A percentile compares a stretch with the other conserved stretches of the same genome.
These are phyloP conservation scores for Solidago caesia DNA, from an alignment of 129 eudicot genomes.

Conservation along the genomic window DNA sequence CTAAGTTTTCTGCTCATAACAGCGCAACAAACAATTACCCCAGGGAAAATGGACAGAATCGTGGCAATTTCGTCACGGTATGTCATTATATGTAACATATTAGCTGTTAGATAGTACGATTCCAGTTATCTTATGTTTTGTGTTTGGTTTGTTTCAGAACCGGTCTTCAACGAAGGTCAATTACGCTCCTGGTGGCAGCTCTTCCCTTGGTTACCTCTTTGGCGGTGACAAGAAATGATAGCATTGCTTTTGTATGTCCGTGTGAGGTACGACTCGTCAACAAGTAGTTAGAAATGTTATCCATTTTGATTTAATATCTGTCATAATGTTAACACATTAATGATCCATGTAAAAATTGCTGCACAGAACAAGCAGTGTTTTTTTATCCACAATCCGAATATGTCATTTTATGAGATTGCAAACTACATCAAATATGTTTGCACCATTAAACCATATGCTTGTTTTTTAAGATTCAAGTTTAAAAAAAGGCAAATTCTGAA, in stretches of 20 bases:
- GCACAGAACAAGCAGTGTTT: too few relatives aligned
- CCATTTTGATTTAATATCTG: neutral
- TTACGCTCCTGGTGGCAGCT: constrained; percentile 51
- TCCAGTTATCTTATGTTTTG: neutral
- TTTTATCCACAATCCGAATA: too few relatives aligned
- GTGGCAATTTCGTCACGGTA: constrained; percentile 81
- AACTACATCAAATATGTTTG: too few relatives aligned
- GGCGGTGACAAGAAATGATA: constrained; percentile 27
- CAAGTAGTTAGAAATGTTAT: neutral
- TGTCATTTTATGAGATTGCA: too few relatives aligned
- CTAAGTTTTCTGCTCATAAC: constrained; percentile 27
- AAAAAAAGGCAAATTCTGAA: too few relatives aligned
- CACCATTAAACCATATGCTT: too few relatives aligned
- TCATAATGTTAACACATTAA: neutral
- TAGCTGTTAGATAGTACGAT: neutral
- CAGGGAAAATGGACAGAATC: constrained; percentile 69
- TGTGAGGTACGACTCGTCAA: neutral
- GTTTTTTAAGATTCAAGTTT: too few relatives aligned
- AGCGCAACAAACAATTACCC: constrained; percentile 49
- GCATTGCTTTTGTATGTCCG: neutral
- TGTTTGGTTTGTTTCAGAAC: constrained; percentile 35
- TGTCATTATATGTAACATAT: neutral
- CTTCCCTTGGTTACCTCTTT: constrained; percentile 45
- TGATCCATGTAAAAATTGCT: neutral
- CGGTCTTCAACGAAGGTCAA: constrained; percentile 49